These are phyloP conservation scores for Taphrina deformans DNA, from an alignment of 1,139 yeast genomes.

Conservation along the genomic window DNA sequence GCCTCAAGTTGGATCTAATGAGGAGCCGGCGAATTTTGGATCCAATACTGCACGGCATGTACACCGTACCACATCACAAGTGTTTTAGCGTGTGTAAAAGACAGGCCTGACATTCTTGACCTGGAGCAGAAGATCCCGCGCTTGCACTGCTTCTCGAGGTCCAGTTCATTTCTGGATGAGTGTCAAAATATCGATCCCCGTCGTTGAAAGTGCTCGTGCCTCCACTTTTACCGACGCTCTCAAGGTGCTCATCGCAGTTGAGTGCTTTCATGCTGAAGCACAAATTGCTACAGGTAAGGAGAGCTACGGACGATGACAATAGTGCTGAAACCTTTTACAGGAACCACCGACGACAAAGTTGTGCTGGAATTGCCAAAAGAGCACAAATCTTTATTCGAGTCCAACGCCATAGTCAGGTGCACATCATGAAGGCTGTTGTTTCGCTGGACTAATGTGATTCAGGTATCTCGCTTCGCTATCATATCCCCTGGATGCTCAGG, in stretches of 20 bases:
- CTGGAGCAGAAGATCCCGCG: too few relatives aligned
- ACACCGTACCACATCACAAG: too few relatives aligned
- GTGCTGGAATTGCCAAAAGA: conserved; percentile 11
- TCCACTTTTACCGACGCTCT: conserved; percentile 27
- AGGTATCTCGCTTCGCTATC: conserved; percentile 10
- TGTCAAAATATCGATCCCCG: conserved; percentile 8
- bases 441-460: not conserved
- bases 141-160: too few relatives aligned
- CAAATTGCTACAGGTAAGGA: conserved; percentile 13
- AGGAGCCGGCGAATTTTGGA: not conserved
- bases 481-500: not conserved
- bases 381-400: conserved; percentile 54
- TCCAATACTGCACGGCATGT: too few relatives aligned
- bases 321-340: not conserved
- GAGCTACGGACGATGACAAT: not conserved
- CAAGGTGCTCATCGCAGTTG: conserved; percentile 32
- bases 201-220: conserved; percentile 10
- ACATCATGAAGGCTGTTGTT: too few relatives aligned
- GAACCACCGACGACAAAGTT: conserved; percentile 2
- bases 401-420: conserved; percentile 79
- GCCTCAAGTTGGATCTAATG: too few relatives aligned
- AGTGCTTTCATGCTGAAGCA: conserved; percentile 14
- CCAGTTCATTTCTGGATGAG: too few relatives aligned
- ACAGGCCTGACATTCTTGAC: too few relatives aligned
- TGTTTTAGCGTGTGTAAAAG: too few relatives aligned